Conservation (phyloP, 2,329 filamentous ascomycete genomes). For the Aspergillus sp. region DNA sequence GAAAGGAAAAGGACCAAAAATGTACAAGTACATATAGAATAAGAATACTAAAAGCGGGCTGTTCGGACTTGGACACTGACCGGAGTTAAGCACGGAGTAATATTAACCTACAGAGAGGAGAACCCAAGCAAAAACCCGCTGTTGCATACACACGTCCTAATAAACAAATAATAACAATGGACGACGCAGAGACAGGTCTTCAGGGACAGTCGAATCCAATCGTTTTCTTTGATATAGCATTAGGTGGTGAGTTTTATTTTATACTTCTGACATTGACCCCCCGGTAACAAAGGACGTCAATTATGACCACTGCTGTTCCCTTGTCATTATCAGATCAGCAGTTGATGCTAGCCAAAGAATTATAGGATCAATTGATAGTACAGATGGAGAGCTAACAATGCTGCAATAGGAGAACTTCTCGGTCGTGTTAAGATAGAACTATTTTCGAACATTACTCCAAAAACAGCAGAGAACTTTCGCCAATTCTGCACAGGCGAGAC, state of each 20-base stretch:
- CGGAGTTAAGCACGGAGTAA: no score
- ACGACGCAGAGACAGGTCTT: neutral
- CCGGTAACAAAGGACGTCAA: no score
- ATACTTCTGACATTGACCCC: no score
- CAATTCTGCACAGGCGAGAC: slow-evolving; percentile 94
- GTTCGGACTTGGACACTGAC: no score
- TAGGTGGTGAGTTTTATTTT: neutral
- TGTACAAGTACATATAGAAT: no score
- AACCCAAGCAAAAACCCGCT: neutral
- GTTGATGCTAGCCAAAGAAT: neutral
- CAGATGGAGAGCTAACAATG: no score
- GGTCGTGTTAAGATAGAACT: slow-evolving; percentile 86
- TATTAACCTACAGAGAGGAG: no score
- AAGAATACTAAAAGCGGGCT: no score
- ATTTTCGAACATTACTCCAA: slow-evolving; percentile 73
- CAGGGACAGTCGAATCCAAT: neutral
- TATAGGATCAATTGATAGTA: no score
- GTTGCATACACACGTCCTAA: neutral
- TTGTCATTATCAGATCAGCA: no score
- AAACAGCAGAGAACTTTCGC: slow-evolving; percentile 92
- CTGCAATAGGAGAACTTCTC: slow-evolving; percentile 62
- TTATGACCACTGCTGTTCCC: neutral
- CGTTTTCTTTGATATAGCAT: neutral
- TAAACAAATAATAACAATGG: neutral
- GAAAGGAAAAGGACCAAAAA: no score